Conservation (phyloP, 441 rosid genomes). For the Croton setiger region DNA sequence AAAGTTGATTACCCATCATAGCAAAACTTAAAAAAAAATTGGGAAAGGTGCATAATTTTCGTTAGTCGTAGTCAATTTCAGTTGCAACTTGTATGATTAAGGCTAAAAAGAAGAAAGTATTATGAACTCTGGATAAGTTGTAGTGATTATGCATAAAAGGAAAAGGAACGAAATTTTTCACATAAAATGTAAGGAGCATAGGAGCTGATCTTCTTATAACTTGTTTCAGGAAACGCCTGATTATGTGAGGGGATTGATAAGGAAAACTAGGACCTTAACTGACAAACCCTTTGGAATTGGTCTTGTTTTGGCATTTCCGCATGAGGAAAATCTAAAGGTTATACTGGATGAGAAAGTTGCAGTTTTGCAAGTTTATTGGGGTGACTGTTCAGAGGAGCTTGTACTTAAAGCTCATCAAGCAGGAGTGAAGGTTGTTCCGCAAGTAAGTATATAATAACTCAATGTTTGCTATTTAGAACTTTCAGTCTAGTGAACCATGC, state of each 20-base stretch:
- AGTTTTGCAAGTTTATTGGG: constrained; percentile 80
- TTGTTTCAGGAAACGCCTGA: constrained; percentile 65
- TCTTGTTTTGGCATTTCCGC: constrained; percentile 73
- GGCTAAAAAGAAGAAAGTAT: too few relatives aligned
- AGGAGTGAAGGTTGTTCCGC: constrained; percentile 77
- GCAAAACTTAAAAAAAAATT: too few relatives aligned
- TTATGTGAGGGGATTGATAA: constrained; percentile 55
- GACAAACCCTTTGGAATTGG: constrained; percentile 83
- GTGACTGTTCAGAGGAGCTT: constrained; percentile 63
- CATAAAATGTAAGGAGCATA: neutral
- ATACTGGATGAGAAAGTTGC: constrained; percentile 58
- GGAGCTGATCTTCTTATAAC: constrained; percentile 4
- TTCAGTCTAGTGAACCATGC: neutral
- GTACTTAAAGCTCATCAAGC: constrained; percentile 57
- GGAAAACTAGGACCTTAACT: constrained; percentile 62
- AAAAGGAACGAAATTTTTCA: constrained; percentile 6
- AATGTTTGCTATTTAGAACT: constrained; percentile 4
- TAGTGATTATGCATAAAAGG: neutral
- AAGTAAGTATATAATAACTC: constrained; percentile 39
- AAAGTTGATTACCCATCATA: too few relatives aligned
- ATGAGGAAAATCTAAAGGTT: constrained; percentile 52
- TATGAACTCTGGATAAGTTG: neutral
- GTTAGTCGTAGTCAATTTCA: neutral
- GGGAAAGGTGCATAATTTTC: too few relatives aligned
- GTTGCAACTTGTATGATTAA: neutral